Evolutionary conservation across 2,329 filamentous ascomycete genomes (phyloP), one percentile per base, ranked within the genome.

Genomic region (Penicillium sumatraense): DNA sequence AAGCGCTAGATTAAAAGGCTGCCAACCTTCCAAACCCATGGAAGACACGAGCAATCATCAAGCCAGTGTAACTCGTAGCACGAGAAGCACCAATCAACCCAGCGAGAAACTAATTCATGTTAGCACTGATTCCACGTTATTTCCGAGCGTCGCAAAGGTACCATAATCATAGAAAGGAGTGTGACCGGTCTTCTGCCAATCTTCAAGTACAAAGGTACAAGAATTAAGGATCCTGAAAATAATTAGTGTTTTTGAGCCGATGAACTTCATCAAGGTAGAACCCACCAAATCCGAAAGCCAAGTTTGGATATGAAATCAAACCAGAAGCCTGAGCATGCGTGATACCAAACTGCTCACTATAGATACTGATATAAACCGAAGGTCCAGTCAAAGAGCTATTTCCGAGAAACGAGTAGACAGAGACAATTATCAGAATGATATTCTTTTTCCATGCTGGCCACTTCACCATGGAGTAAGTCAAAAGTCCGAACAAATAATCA

Each of bases 121-220:
- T 54, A 50, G 36, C 16, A 14, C 8, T 1, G 23, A 40, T 11
- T n/a, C 3, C 14, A 20, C 5, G 21, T 20, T 2, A 26, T 10
- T 9, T 13, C n/a, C 10, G 18, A 26, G 13, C 21, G n/a, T n/a
- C 5, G n/a, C 13, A 21, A 9, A 14, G 18, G 35, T 60, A 73
- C 71, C n/a, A 73, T 63, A 13, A 74, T 57, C 62, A 80, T 70
- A 2, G 76, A 78, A 0, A 69, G 50, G 2, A 80, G 65, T 64
- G 78, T 75, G 7, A 79, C 71, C 2, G 77, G 75, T n/a, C 78
- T 67, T 21, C 77, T 65, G 2, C 77, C 77, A 44, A 77, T 72
- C 58, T 84, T 83, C 56, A 84, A 74, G 62, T 87, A 87, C 31
- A 82, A 66, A 0, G 84, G 83, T 0, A 87, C 82, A 2, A 86